These are phyloP conservation scores for Pseudogymnoascus sp. DNA, from an alignment of 2,329 filamentous ascomycete species.

Conservation along the genomic window DNA sequence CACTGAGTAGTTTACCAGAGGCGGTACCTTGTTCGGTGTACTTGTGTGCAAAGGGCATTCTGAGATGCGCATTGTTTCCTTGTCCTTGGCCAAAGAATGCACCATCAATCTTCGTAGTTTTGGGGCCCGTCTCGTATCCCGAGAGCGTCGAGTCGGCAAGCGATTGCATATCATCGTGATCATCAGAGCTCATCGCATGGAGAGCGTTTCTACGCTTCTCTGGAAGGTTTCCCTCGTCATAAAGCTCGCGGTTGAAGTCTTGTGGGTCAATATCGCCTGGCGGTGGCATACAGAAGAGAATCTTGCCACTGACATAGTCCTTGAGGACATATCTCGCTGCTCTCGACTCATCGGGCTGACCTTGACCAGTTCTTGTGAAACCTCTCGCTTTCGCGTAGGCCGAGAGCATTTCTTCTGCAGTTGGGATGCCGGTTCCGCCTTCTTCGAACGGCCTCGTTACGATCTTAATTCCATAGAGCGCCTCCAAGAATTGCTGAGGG, in stretches of 20 bases:
- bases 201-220: constrained; percentile 68
- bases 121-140: constrained; percentile 54
- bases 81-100: constrained; percentile 73
- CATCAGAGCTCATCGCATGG: constrained; percentile 31
- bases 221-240: constrained; percentile 74
- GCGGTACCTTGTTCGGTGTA: constrained; percentile 71
- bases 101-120: constrained; percentile 73
- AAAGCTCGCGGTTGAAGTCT: constrained; percentile 84
- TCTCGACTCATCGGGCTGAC: constrained; percentile 87
- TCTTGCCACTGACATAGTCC: constrained; percentile 94
- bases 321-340: constrained; percentile 87
- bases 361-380: constrained; percentile 81
- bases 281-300: constrained; percentile 85
- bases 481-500: constrained; percentile 81
- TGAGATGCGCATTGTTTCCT: constrained; percentile 58
- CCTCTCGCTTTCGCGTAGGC: constrained; percentile 85
- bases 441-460: constrained; percentile 74
- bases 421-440: constrained; percentile 82
- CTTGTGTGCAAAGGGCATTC: constrained; percentile 80
- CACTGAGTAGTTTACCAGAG: constrained; percentile 63
- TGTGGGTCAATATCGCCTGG: constrained; percentile 62
- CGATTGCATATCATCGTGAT: constrained; percentile 32
- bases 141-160: constrained; percentile 43
- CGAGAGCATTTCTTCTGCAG: constrained; percentile 73
- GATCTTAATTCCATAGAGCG: constrained; percentile 89